Evolutionary conservation across 2,329 filamentous ascomycete genomes (phyloP), one percentile per base, ranked within the genome.

Genomic region (Fusarium sp.): DNA sequence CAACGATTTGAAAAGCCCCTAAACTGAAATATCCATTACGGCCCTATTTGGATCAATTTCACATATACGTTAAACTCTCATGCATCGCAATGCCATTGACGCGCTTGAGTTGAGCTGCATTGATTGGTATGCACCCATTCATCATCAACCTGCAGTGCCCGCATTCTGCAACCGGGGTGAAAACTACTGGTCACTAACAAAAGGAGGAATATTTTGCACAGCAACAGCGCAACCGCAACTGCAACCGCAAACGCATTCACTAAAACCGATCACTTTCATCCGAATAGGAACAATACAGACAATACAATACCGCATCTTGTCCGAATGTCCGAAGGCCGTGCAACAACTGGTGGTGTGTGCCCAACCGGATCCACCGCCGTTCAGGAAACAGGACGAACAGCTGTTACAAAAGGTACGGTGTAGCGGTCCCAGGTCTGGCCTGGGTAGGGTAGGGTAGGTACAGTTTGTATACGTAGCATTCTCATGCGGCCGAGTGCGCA

Each of bases 261-360:
- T 8, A 49, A 62, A 12, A 35, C n/a, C 49, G 56, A 16, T 57
- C 22, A 49, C 53, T 58, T 27, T 58, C 24, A 33, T 44, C 12
- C 46, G 40, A 55, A 59, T 24, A 56, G 58, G 20, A 59, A 33
- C 38, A 62, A 49, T 38, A 27, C 35, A 27, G 33, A 64, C 17
- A 51, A 51, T 55, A 51, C 27, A 51, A 31, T 58, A 57, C 66
- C 64, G 70, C 61, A 38, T 22, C 46, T 71, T 66, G 62, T 67
- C 72, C 73, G 75, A 76, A 76, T 66, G 62, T 64, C 75, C 72
- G 72, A 75, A 65, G 60, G 59, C 59, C 40, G 73, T 76, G 69
- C 46, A 55, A 73, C 75, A 74, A 69, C 62, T 44, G 60, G 66
- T 77, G 69, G 73, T 64, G 66, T 77, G 71, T 74, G 67, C 64